Conservation (phyloP, 768 basidiomycete genomes). For the Pleurotus platypus region DNA sequence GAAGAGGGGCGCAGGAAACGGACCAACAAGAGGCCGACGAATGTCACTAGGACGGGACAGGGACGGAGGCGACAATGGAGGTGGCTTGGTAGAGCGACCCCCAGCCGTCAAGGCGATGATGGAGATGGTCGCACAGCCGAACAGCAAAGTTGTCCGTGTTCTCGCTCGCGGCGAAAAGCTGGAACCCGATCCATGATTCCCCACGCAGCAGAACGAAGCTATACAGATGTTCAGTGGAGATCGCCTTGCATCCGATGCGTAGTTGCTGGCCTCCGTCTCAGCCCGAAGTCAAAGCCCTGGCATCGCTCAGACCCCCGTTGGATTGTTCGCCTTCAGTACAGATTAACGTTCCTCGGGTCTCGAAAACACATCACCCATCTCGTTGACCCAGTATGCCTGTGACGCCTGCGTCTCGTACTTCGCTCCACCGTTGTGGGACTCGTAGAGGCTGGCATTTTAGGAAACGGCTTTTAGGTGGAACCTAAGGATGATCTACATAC, state of each 20-base stretch:
- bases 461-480: background rate
- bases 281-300: background rate
- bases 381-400: background rate
- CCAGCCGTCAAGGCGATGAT: constrained; percentile 81
- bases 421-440: background rate
- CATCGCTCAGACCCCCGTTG: background rate
- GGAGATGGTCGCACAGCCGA: constrained; percentile 67
- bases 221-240: background rate
- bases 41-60: constrained; percentile 19
- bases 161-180: constrained; percentile 84
- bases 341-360: background rate
- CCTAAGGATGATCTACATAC: constrained; percentile 1
- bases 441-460: background rate
- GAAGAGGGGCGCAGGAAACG: constrained; percentile 2
- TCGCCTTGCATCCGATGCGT: background rate
- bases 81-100: constrained; percentile 69
- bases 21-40: constrained; percentile 26
- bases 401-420: background rate
- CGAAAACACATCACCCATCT: constrained; percentile 1
- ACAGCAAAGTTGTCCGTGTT: constrained; percentile 69
- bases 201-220: background rate
- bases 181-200: constrained; percentile 40
- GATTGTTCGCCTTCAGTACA: background rate
- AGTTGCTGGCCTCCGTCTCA: background rate
- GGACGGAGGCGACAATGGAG: constrained; percentile 9